phyloP scores from a whole-genome alignment of 83 land plant genomes.

The Diphasiastrum complanatum region DNA sequence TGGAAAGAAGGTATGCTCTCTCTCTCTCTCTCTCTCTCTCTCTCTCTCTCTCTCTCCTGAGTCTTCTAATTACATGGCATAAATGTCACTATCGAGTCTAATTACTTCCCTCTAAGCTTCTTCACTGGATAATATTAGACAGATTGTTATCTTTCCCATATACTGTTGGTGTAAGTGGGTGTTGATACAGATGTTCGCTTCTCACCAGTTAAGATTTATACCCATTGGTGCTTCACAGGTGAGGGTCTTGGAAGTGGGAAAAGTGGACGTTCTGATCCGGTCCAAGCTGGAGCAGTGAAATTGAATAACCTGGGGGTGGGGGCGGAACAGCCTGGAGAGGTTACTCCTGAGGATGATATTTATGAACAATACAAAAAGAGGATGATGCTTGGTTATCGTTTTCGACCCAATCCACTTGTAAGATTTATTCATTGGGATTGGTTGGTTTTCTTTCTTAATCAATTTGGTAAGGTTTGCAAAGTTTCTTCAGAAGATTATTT shows the following conservation, averaged over 20 bases:
- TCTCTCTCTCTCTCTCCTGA: no score
- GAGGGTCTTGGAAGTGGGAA: constrained; percentile 95
- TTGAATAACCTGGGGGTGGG: constrained; percentile 85
- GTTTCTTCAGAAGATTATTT: no score
- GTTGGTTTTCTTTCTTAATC: no score
- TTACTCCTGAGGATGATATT: constrained; percentile 91
- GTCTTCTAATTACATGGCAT: no score
- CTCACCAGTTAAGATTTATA: constrained; percentile 2
- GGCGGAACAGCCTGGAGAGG: constrained; percentile 89
- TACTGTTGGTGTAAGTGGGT: no score
- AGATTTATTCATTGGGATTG: constrained; percentile 2
- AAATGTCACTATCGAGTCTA: no score
- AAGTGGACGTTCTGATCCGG: constrained; percentile 86
- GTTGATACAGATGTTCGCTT: no score
- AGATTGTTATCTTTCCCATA: no score
- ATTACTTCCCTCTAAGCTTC: no score
- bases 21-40: no score
- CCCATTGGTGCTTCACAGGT: constrained; percentile 43
- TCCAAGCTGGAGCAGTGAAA: constrained; percentile 86
- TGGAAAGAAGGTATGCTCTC: constrained; percentile 88
- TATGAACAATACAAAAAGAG: constrained; percentile 99
- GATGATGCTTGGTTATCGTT: constrained; percentile 98
- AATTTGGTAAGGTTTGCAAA: no score
- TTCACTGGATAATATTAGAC: no score
- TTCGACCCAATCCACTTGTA: constrained; percentile 96